Base-by-base conservation (phyloP, 1,284 basidiomycete species). In the Fomitopsis pinicola region DNA sequence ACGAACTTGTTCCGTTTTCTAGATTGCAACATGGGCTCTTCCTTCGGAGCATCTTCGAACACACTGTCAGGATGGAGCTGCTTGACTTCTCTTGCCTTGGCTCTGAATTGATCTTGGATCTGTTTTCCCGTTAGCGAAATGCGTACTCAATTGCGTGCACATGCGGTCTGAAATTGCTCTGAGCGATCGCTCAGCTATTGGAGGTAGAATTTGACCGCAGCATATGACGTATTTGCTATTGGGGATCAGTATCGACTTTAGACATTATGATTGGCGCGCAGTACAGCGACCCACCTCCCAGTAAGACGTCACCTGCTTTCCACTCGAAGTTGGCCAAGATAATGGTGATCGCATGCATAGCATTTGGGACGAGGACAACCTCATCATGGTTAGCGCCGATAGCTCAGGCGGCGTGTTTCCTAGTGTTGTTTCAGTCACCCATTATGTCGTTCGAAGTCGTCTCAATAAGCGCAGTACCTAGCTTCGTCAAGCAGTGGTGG, bases 301-400 rank as follows among this genome's bases (percentile, higher is more conserved):
- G 68, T 44, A 85, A 72, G 10, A 84, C 66, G 66, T 86, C 84
- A 1, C 78, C 81, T 22, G 78, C 73, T 33, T 75, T 69, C 81
- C 80, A 85, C 26, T 77, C 73, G 26, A 93, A 77, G 67, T 90
- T 91, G 46, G 80, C 72, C 53, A 91, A 69, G 40, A 92, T 75
- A 9, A 84, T 89, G 66, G 87, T 86, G 42, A 92, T 66, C 1
- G 87, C 91, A 66, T 86, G 82, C 0, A 86, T 86, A 0, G 87
- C 79, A 63, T 91, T 92, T 6, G 80, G 77, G 0, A 87, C 84
- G 22, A 92, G 69, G 9, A 92, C 88, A 14, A 85, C 78, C 64
- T 92, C 89, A 44, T 89, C 84, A 0, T 71, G 59, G 3, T 81
- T 71, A 0, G 84, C 88, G 4, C 83, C 82, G 35, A 92, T 77